phyloP scores from a whole-genome alignment of 495 filamentous ascomycete genomes.

The Penicillium argentinense region DNA sequence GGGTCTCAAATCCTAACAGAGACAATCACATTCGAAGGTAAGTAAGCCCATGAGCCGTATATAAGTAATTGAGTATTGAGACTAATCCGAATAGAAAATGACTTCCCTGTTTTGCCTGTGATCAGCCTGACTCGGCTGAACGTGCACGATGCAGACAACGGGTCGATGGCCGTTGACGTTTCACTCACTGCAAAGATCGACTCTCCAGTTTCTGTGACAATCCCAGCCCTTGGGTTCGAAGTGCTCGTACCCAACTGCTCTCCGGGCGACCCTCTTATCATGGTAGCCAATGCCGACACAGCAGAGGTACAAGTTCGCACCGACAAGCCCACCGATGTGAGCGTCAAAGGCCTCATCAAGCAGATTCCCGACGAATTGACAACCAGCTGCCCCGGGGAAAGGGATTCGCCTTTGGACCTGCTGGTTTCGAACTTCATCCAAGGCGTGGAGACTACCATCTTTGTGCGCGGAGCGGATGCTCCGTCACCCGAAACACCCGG shows the following conservation, averaged over 20 bases:
- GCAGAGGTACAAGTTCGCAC: constrained; percentile 62
- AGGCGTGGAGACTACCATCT: constrained; percentile 73
- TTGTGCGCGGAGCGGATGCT: constrained; percentile 71
- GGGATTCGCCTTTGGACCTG: constrained; percentile 81
- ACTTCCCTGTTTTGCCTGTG: constrained; percentile 72
- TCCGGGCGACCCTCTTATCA: constrained; percentile 58
- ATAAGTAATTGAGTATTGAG: no score
- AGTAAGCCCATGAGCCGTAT: no score
- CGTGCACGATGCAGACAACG: constrained; percentile 64
- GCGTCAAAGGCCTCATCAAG: constrained; percentile 66
- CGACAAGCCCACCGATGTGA: constrained; percentile 60
- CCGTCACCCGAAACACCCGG: constrained; percentile 65
- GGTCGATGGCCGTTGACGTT: constrained; percentile 75
- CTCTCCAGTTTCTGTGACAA: constrained; percentile 69
- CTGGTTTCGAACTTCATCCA: constrained; percentile 79
- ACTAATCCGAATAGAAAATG: no score
- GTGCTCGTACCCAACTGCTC: constrained; percentile 78
- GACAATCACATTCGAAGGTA: constrained; percentile 77
- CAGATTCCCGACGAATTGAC: constrained; percentile 71
- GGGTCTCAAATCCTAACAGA: constrained; percentile 72
- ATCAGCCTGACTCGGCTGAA: constrained; percentile 77
- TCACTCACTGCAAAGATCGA: constrained; percentile 66
- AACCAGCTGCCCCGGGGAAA: constrained; percentile 66
- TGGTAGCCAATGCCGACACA: constrained; percentile 76
- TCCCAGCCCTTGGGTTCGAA: constrained; percentile 80